phyloP scores from a whole-genome alignment of 352 stramenopile species.

The Globisporangium sylvaticum region DNA sequence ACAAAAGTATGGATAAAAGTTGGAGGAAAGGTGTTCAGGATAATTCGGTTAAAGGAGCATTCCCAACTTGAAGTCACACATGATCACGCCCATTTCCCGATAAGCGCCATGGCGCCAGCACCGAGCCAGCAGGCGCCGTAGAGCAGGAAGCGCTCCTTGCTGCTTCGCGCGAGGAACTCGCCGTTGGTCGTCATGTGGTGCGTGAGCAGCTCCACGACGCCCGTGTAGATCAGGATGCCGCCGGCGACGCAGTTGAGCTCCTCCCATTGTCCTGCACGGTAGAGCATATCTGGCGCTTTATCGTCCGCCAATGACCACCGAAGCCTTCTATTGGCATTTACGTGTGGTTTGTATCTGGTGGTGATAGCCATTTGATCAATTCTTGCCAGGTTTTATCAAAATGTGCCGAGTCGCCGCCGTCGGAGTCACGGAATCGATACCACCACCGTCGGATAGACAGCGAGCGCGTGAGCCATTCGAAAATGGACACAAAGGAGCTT shows the following conservation, averaged over 20 bases:
- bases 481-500: not conserved
- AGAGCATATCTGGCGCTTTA: not conserved
- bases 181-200: slow-evolving; percentile 70
- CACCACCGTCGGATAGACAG: not conserved
- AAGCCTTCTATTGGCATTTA: not conserved
- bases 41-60: not conserved
- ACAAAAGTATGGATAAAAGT: too few species aligned
- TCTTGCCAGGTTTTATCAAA: not conserved
- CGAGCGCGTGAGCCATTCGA: not conserved
- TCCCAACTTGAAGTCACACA: not conserved
- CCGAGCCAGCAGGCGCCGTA: slow-evolving; percentile 54
- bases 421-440: not conserved
- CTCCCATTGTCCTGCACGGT: not conserved
- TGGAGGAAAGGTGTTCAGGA: too few species aligned
- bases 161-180: slow-evolving; percentile 39
- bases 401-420: not conserved
- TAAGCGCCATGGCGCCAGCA: slow-evolving; percentile 53
- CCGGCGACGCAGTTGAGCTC: slow-evolving; percentile 56
- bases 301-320: not conserved
- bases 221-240: slow-evolving; percentile 66
- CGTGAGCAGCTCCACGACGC: slow-evolving; percentile 35
- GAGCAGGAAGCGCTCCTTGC: slow-evolving; percentile 32
- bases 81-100: slow-evolving; percentile 63
- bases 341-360: not conserved
- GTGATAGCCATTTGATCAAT: not conserved